Conservation (phyloP, 176 grass and related monocot genomes). For the Luzula sylvatica region DNA sequence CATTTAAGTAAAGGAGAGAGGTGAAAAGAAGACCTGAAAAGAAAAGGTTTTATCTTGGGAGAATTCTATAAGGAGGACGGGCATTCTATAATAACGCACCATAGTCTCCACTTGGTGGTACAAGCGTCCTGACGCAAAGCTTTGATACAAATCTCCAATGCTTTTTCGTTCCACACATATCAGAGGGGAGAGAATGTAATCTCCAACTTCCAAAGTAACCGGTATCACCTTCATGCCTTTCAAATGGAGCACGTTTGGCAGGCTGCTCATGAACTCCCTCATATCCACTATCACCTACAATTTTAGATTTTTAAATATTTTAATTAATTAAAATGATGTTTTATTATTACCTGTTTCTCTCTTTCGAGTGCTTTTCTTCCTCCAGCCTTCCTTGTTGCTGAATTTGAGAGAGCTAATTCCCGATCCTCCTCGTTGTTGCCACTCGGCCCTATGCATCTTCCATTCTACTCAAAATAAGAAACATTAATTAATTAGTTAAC, state of each 20-base stretch:
- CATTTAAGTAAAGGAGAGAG: too few relatives aligned
- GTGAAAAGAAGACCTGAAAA: conserved; percentile 49
- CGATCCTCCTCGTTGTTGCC: conserved; percentile 35
- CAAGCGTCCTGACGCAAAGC: conserved; percentile 90
- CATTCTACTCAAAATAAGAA: conserved; percentile 45
- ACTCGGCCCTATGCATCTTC: conserved; percentile 57
- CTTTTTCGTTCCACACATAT: conserved; percentile 98
- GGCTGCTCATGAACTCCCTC: conserved; percentile 97
- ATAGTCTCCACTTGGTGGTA: conserved; percentile 88
- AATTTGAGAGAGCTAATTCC: conserved; percentile 51
- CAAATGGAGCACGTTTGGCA: conserved; percentile 87
- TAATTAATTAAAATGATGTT: conserved; percentile 13
- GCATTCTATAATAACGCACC: conserved; percentile 88
- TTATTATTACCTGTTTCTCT: conserved; percentile 61
- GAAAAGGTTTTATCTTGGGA: conserved; percentile 96
- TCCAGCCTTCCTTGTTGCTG: conserved; percentile 83
- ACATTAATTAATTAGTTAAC: too few relatives aligned
- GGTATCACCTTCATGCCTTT: conserved; percentile 86
- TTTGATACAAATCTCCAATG: conserved; percentile 80
- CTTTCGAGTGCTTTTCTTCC: conserved; percentile 55
- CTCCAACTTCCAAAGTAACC: conserved; percentile 84
- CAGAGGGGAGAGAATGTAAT: conserved; percentile 90
- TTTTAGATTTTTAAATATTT: neutral
- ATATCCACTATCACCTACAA: conserved; percentile 91
- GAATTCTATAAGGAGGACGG: conserved; percentile 94